Conservation (phyloP, 441 rosid genomes). For the Aquilaria agallochum region DNA sequence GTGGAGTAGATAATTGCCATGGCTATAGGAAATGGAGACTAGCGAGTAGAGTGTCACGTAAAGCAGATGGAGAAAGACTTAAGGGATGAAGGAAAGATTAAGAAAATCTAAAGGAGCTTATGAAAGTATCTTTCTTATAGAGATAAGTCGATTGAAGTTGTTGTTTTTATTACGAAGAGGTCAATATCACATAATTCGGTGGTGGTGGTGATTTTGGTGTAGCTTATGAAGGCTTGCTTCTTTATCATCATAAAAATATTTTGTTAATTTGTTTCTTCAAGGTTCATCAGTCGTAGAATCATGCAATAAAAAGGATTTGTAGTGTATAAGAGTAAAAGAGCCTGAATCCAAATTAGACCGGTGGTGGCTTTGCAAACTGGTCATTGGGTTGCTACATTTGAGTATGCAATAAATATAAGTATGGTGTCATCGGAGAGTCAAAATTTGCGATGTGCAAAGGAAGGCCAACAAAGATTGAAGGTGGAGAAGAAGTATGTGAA, state of each 20-base stretch:
- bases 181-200: conserved; percentile 39
- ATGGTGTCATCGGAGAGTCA: no score
- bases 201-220: conserved; percentile 37
- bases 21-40: no score
- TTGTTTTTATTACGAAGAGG: conserved; percentile 39
- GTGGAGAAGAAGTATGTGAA: no score
- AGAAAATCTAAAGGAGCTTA: conserved; percentile 35
- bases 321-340: no score
- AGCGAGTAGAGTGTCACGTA: conserved; percentile 25
- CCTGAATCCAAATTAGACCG: no score
- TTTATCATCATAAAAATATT: conserved; percentile 27
- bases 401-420: no score
- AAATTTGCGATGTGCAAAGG: no score
- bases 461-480: no score
- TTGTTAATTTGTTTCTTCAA: conserved; percentile 34
- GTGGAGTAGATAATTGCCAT: no score
- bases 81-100: conserved; percentile 32
- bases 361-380: no score
- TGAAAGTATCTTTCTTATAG: conserved; percentile 33
- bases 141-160: conserved; percentile 38
- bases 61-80: conserved; percentile 35
- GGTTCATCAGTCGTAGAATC: background rate
- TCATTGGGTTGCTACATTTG: no score
- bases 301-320: no score
- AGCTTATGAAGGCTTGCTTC: conserved; percentile 38